Evolutionary conservation across 2,329 filamentous ascomycete species (phyloP).

Genomic region (Gnomoniopsis smithogilvyi): DNA sequence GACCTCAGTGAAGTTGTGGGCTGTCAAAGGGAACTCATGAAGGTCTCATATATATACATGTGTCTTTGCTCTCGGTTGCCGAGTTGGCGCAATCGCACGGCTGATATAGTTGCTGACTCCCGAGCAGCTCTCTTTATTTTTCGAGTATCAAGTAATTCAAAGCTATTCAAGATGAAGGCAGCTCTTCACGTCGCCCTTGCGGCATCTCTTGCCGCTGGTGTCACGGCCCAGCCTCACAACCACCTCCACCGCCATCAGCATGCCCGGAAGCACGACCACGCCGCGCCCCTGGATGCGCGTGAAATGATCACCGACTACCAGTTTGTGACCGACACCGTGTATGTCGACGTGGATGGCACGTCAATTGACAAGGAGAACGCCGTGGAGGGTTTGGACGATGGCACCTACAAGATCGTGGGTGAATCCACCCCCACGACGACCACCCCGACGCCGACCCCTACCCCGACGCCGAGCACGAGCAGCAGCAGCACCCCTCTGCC

Average conservation of each 20-base stretch:
- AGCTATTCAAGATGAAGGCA: slow-evolving; percentile 42
- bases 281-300: slow-evolving; percentile 26
- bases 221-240: slow-evolving; percentile 53
- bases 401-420: slow-evolving; percentile 65
- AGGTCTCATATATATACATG: neutral
- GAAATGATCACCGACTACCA: slow-evolving; percentile 50
- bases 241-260: slow-evolving; percentile 59
- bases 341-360: slow-evolving; percentile 63
- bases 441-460: slow-evolving; percentile 32
- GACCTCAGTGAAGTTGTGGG: too few species aligned
- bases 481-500: slow-evolving; percentile 28
- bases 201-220: slow-evolving; percentile 49
- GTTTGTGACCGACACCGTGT: slow-evolving; percentile 64
- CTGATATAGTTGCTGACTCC: slow-evolving; percentile 19
- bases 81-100: neutral
- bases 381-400: slow-evolving; percentile 66
- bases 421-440: slow-evolving; percentile 53
- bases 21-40: too few species aligned
- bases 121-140: slow-evolving; percentile 17
- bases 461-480: slow-evolving; percentile 26
- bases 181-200: slow-evolving; percentile 47
- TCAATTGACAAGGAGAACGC: slow-evolving; percentile 62
- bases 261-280: slow-evolving; percentile 48
- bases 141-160: slow-evolving; percentile 16
- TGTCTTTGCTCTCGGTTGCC: neutral